Evolutionary conservation across 2,329 filamentous ascomycete species (phyloP).

Genomic region (Meredithiella fracta): DNA sequence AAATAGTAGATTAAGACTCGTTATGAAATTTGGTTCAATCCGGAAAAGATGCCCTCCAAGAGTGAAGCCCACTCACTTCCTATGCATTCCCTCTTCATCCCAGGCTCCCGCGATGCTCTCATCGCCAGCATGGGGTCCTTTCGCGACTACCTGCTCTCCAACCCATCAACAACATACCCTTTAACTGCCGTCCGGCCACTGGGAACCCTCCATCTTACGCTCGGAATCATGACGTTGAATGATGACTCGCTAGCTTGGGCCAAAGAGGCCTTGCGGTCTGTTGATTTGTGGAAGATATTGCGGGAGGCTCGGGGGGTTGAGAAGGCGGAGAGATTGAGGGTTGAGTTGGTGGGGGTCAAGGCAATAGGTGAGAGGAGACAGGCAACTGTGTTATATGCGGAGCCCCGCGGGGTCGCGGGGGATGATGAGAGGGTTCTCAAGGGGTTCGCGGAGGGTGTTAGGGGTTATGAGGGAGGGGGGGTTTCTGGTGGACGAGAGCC

Average conservation of each 20-base stretch:
- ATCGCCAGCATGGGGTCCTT: constrained; percentile 46
- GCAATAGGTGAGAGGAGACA: neutral
- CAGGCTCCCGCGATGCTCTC: constrained; percentile 45
- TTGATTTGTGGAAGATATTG: too few species aligned
- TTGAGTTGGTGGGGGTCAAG: neutral
- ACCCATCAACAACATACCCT: constrained; percentile 36
- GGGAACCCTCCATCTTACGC: constrained; percentile 69
- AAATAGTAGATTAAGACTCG: too few species aligned
- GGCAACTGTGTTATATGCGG: neutral
- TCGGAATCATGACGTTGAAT: constrained; percentile 58
- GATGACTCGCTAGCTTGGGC: neutral
- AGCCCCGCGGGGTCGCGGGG: neutral
- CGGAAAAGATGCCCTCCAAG: neutral
- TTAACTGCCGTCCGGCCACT: constrained; percentile 54
- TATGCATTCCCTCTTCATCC: constrained; percentile 58
- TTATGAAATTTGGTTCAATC: too few species aligned
- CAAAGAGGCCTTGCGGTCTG: neutral
- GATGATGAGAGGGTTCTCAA: neutral
- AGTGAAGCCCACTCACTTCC: constrained; percentile 51
- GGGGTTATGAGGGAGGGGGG: constrained; percentile 35
- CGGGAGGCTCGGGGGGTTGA: too few species aligned
- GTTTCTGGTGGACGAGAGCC: constrained; percentile 36
- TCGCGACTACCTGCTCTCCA: constrained; percentile 34
- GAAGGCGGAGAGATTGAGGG: neutral
- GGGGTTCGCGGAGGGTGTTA: neutral